phyloP scores from a whole-genome alignment of 352 stramenopile species.

The Plasmopara muralis region DNA sequence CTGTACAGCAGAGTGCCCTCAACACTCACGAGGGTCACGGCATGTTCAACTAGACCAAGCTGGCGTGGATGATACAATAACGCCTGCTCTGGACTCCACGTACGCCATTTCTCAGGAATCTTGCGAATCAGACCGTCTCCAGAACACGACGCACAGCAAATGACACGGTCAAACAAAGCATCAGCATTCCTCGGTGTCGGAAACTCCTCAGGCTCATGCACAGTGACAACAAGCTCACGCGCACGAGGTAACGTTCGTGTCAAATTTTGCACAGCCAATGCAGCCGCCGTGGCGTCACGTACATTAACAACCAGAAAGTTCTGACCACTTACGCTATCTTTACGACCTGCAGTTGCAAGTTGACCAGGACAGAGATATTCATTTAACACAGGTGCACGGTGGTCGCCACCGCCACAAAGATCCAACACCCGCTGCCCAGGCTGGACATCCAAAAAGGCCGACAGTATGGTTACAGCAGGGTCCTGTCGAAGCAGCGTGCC shows the following conservation, averaged over 20 bases:
- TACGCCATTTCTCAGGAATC: slow-evolving; percentile 74
- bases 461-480: slow-evolving; percentile 92
- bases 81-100: slow-evolving; percentile 48
- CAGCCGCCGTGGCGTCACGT: slow-evolving; percentile 43
- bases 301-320: slow-evolving; percentile 70
- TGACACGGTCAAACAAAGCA: slow-evolving; percentile 59
- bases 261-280: slow-evolving; percentile 47
- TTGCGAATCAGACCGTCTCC: slow-evolving; percentile 76
- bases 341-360: slow-evolving; percentile 11
- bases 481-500: slow-evolving; percentile 93
- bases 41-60: slow-evolving; percentile 76
- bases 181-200: slow-evolving; percentile 29
- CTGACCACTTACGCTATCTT: slow-evolving; percentile 10
- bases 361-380: slow-evolving; percentile 28
- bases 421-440: slow-evolving; percentile 73
- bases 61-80: slow-evolving; percentile 53
- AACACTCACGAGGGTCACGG: slow-evolving; percentile 37
- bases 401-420: slow-evolving; percentile 61
- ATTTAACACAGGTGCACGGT: slow-evolving; percentile 52
- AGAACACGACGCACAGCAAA: slow-evolving; percentile 73
- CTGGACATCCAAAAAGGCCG: slow-evolving; percentile 88
- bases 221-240: slow-evolving; percentile 49
- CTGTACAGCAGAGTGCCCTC: slow-evolving; percentile 62
- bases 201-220: slow-evolving; percentile 71
- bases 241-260: slow-evolving; percentile 47